Base-by-base conservation (phyloP, 768 basidiomycete genomes). In the Solioccasus polychromus region DNA sequence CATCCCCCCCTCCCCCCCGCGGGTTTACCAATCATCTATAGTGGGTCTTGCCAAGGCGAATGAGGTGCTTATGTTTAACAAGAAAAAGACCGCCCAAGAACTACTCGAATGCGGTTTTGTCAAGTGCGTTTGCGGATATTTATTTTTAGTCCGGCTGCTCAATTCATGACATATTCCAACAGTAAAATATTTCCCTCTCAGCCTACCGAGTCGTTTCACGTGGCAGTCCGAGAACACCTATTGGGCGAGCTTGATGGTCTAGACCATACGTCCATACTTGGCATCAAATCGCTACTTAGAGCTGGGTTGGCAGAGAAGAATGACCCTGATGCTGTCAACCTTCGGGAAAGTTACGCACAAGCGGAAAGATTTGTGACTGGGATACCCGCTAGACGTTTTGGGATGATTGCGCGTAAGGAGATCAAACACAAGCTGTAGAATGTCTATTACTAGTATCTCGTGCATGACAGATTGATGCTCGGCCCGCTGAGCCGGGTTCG, bases 31-130 rank as follows among this genome's bases (percentile, higher is more conserved):
- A 45, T 22, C 11, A 15, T 46, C 18, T 12, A n/a, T 43, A 87
- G 85, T 86, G 80, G 85, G 85, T 14, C 58, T 81, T 20, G 75
- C 77, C 12, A 79, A 77, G 52, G 85, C 85, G 22, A 87, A 85
- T 39, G 86, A 88, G 48, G 82, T 79, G 1, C 71, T 88, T 3
- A 66, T 88, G 10, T 81, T 81, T 68, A 85, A 83, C 35, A 81
- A 80, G 65, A 86, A 80, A 64, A 76, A 83, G 51, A 67, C 59
- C 1, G 77, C 80, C 0, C 69, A 78, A 50, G 81, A 84, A 32
- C 68, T 88, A 0, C 64, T 77, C 5, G 65, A 72, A 31, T 78
- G 71, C 57, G 81, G 84, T 12, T 87, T 87, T 57, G 63, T 84
- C 51, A 87, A 85, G 81, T 85, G 53, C 41, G 71, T 51, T n/a